These are phyloP conservation scores for Colletotrichum incanum DNA, from an alignment of 2,329 filamentous ascomycete species.

Conservation along the genomic window DNA sequence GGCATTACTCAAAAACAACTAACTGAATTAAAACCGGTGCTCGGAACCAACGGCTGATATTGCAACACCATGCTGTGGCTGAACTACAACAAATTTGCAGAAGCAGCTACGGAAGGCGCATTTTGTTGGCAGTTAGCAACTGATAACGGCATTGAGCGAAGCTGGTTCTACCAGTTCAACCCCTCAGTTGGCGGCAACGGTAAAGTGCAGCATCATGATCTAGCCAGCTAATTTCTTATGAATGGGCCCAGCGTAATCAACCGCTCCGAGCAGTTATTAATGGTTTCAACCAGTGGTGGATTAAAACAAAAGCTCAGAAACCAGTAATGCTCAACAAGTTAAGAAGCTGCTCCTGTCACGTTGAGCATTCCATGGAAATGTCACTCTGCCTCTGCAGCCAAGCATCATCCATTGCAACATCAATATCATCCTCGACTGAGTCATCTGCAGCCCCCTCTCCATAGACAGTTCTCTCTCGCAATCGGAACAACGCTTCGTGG, in stretches of 20 bases:
- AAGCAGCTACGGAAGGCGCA: neutral
- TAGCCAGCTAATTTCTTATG: conserved; percentile 48
- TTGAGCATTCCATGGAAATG: neutral
- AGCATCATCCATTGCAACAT: conserved; percentile 5
- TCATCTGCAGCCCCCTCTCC: conserved; percentile 6
- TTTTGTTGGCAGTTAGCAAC: conserved; percentile 3
- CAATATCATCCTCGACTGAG: conserved; percentile 2
- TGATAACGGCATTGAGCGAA: conserved; percentile 7
- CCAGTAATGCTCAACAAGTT: conserved; percentile 4
- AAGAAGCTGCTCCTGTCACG: neutral
- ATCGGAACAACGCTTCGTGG: neutral
- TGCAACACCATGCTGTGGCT: no score
- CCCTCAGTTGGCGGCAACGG: conserved; percentile 44
- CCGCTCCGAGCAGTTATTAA: neutral
- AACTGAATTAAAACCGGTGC: no score
- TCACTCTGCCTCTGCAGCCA: conserved; percentile 9
- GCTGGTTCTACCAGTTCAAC: conserved; percentile 40
- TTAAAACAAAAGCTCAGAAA: conserved; percentile 6
- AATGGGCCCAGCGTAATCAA: conserved; percentile 26
- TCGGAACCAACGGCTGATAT: no score
- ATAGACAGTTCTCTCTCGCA: conserved; percentile 8
- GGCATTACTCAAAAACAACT: no score
- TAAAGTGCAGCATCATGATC: conserved; percentile 46
- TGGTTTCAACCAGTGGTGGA: neutral
- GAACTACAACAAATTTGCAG: conserved; percentile 24